A percentile compares a stretch with the other conserved stretches of the same genome.
Evolutionary conservation across 1,139 yeast genomes (phyloP).

Genomic region (Meyerozyma athensensis): DNA sequence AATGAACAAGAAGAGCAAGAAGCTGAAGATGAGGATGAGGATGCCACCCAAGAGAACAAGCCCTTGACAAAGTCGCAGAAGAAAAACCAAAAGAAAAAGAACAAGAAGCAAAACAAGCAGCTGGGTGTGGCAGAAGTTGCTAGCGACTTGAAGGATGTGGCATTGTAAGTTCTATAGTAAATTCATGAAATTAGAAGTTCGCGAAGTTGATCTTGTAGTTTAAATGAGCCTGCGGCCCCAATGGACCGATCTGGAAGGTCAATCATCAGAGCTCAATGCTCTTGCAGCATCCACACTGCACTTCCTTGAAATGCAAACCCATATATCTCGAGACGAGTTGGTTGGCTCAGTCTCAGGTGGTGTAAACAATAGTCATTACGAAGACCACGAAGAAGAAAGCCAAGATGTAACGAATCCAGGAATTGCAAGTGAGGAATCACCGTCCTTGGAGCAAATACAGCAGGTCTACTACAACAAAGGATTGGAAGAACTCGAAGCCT

Average conservation of each 20-base stretch:
- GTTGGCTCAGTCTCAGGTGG: slow-evolving; percentile 25
- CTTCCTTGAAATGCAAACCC: slow-evolving; percentile 29
- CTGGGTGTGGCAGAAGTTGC: slow-evolving; percentile 2
- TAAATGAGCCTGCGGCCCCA: slow-evolving; percentile 7
- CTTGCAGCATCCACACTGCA: slow-evolving; percentile 17
- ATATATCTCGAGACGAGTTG: slow-evolving; percentile 32
- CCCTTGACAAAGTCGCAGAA: slow-evolving; percentile 7
- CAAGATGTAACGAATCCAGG: slow-evolving; percentile 7
- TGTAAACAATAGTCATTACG: slow-evolving; percentile 11
- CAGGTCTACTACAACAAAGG: slow-evolving; percentile 44
- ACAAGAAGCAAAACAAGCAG: slow-evolving; percentile 2
- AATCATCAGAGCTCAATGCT: slow-evolving; percentile 2
- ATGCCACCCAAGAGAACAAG: slow-evolving; percentile 5
- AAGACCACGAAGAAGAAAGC: slow-evolving; percentile 13
- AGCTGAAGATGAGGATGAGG: slow-evolving; percentile 14
- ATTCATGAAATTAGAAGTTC: no score
- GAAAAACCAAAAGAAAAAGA: slow-evolving; percentile 6
- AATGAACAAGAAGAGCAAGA: slow-evolving; percentile 9
- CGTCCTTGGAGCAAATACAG: slow-evolving; percentile 36
- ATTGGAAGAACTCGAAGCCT: slow-evolving; percentile 49
- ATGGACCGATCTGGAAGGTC: slow-evolving; percentile 7
- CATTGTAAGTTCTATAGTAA: no score
- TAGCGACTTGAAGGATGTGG: slow-evolving; percentile 16
- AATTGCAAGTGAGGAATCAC: slow-evolving; percentile 19
- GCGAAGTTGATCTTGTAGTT: slow-evolving; percentile 5